Conservation (phyloP, 805 yeast genomes). For the Hanseniaspora opuntiae region DNA sequence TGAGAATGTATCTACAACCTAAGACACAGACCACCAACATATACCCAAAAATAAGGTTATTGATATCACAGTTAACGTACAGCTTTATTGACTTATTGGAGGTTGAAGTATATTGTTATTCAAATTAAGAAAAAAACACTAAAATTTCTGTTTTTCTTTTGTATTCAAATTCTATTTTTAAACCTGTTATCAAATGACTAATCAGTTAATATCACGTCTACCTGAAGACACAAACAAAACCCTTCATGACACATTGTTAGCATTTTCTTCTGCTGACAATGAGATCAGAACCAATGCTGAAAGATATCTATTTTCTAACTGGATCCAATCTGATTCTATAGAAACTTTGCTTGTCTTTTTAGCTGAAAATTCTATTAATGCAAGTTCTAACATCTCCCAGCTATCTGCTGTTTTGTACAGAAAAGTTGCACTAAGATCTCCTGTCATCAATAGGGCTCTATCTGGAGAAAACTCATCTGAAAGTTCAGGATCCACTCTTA, state of each 20-base stretch:
- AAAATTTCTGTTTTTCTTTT: neutral
- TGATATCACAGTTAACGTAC: neutral
- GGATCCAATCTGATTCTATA: slow-evolving; percentile 58
- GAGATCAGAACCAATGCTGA: slow-evolving; percentile 66
- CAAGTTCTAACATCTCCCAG: slow-evolving; percentile 46
- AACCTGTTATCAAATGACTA: neutral
- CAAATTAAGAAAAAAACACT: too few relatives aligned
- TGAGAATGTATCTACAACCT: too few relatives aligned
- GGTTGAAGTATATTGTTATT: neutral
- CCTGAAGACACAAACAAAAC: slow-evolving; percentile 49
- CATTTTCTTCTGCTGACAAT: slow-evolving; percentile 71
- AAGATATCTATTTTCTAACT: slow-evolving; percentile 50
- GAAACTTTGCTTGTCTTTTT: slow-evolving; percentile 61
- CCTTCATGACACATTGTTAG: slow-evolving; percentile 44
- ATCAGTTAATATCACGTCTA: slow-evolving; percentile 19
- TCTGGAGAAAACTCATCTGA: slow-evolving; percentile 18
- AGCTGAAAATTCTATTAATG: slow-evolving; percentile 61
- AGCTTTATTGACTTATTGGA: neutral
- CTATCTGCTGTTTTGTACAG: slow-evolving; percentile 82
- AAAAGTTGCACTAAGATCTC: slow-evolving; percentile 68
- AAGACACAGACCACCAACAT: too few relatives aligned
- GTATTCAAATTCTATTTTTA: neutral
- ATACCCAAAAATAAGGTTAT: too few relatives aligned
- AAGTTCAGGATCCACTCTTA: slow-evolving; percentile 38
- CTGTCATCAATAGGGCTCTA: slow-evolving; percentile 29